These are phyloP conservation scores for Colletotrichum scovillei DNA, from an alignment of 2,329 filamentous ascomycete genomes.

Conservation along the genomic window DNA sequence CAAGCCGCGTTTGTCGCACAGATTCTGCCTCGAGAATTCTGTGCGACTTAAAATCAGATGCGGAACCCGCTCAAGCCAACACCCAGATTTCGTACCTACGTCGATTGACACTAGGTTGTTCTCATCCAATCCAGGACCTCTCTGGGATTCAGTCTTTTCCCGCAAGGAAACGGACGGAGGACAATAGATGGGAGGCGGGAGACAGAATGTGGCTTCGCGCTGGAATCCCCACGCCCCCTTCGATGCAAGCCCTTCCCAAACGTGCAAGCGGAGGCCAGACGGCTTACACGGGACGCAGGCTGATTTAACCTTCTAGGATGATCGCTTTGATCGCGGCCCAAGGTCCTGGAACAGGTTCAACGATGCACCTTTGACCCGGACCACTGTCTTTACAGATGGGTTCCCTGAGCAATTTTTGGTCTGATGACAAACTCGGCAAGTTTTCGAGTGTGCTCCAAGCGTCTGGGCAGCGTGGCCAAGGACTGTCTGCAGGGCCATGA, in stretches of 20 bases:
- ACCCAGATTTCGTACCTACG: constrained; percentile 12
- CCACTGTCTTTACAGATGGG: constrained; percentile 11
- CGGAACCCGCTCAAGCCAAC: background rate
- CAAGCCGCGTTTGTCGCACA: constrained; percentile 1
- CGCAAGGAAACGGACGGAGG: constrained; percentile 24
- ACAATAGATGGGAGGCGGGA: constrained; percentile 21
- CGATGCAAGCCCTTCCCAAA: constrained; percentile 14
- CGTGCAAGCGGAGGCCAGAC: constrained; percentile 1
- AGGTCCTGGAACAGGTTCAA: constrained; percentile 17
- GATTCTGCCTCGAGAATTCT: background rate
- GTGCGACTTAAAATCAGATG: constrained; percentile 11
- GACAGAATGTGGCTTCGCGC: constrained; percentile 20
- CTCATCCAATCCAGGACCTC: constrained; percentile 20
- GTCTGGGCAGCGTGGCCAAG: constrained; percentile 20
- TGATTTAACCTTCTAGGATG: constrained; percentile 29
- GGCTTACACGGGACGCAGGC: constrained; percentile 18
- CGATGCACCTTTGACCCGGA: constrained; percentile 24
- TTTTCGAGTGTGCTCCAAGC: constrained; percentile 4
- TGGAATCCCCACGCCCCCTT: background rate
- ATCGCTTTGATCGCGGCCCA: constrained; percentile 23
- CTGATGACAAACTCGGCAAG: constrained; percentile 24
- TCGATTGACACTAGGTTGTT: background rate
- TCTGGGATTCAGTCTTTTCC: background rate
- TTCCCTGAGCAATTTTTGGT: constrained; percentile 16
- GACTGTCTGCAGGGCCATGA: constrained; percentile 17